These are phyloP conservation scores for Lachancea dasiensis DNA, from an alignment of 805 yeast species.

Conservation along the genomic window DNA sequence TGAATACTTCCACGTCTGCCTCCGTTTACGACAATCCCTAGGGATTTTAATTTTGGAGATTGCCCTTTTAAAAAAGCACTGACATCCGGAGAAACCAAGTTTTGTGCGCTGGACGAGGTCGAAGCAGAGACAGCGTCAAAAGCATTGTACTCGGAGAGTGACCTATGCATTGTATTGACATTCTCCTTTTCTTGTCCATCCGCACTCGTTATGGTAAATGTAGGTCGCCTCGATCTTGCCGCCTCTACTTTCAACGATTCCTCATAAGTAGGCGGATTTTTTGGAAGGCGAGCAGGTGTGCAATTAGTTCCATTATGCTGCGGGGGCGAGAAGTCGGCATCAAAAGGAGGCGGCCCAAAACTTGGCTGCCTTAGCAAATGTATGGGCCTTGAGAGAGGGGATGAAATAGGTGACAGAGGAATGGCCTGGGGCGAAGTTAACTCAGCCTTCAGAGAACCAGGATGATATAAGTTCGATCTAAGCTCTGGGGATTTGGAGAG, in stretches of 20 bases:
- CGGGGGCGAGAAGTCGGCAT: slow-evolving; percentile 38
- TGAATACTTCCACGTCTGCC: slow-evolving; percentile 17
- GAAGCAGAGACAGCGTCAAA: slow-evolving; percentile 31
- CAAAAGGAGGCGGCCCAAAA: slow-evolving; percentile 60
- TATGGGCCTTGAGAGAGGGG: slow-evolving; percentile 46
- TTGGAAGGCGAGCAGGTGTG: slow-evolving; percentile 4
- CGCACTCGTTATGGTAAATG: slow-evolving; percentile 5
- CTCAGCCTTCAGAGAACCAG: slow-evolving; percentile 40
- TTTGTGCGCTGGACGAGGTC: slow-evolving; percentile 30
- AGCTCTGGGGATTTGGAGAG: slow-evolving; percentile 28
- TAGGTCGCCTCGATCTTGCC: not conserved
- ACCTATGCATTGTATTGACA: slow-evolving; percentile 8
- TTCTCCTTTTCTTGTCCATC: not conserved
- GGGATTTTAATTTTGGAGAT: slow-evolving; percentile 29
- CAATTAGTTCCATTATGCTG: slow-evolving; percentile 15
- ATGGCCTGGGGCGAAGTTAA: slow-evolving; percentile 60
- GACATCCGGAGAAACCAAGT: slow-evolving; percentile 24
- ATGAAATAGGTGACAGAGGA: slow-evolving; percentile 49
- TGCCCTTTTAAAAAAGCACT: slow-evolving; percentile 26
- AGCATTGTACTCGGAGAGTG: slow-evolving; percentile 8
- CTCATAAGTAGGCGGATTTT: slow-evolving; percentile 13
- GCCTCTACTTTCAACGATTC: slow-evolving; percentile 13
- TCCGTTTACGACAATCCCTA: slow-evolving; percentile 6
- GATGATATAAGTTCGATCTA: slow-evolving; percentile 49
- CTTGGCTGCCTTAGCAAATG: slow-evolving; percentile 50